A percentile compares a stretch with the other conserved stretches of the same genome.
phyloP scores from a whole-genome alignment of 257 asterid genomes.

The Osmanthus fragrans region DNA sequence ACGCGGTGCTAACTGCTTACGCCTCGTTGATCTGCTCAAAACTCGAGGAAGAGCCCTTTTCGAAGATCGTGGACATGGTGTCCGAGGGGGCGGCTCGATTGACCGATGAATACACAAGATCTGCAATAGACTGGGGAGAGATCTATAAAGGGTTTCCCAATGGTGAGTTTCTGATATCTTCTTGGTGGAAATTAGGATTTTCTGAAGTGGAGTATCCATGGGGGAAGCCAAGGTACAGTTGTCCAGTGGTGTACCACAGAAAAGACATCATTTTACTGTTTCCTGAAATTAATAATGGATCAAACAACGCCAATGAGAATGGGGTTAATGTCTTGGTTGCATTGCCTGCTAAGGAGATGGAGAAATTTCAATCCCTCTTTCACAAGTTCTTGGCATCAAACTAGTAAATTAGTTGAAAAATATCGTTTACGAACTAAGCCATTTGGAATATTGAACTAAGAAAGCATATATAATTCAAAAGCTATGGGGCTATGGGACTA shows the following conservation, averaged over 20 bases:
- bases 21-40: conserved; percentile 56
- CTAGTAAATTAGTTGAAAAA: background rate
- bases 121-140: conserved; percentile 90
- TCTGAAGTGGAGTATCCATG: conserved; percentile 73
- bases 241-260: conserved; percentile 76
- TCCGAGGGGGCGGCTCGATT: conserved; percentile 59
- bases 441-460: background rate
- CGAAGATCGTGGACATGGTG: conserved; percentile 50
- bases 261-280: conserved; percentile 72
- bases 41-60: conserved; percentile 53
- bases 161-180: conserved; percentile 80
- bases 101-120: conserved; percentile 70
- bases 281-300: conserved; percentile 56
- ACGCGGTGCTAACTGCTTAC: conserved; percentile 71
- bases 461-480: background rate
- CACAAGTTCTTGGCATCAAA: conserved; percentile 26
- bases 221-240: conserved; percentile 81
- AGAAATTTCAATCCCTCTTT: conserved; percentile 51
- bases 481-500: background rate
- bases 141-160: conserved; percentile 78
- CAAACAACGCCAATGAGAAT: conserved; percentile 13
- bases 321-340: conserved; percentile 84
- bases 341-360: conserved; percentile 71
- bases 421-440: background rate
- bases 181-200: conserved; percentile 95